These are phyloP conservation scores for Tetrahymena borealis DNA, from an alignment of 73 alveolate genomes.

Conservation along the genomic window DNA sequence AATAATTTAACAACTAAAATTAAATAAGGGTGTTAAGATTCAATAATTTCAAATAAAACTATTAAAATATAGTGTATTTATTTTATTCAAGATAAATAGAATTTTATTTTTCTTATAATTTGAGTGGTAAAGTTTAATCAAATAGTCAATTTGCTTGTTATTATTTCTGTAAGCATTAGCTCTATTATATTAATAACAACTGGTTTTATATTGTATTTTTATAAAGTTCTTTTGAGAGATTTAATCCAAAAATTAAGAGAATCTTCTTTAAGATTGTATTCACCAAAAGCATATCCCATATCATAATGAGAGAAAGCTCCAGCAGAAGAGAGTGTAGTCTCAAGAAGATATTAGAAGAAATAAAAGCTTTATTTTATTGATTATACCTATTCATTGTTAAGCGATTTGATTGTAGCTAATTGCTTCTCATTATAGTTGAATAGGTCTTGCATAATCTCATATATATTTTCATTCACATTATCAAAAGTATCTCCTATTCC, in stretches of 20 bases:
- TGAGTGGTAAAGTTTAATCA: neutral
- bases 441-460: neutral
- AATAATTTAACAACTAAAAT: neutral
- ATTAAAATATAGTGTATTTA: no score
- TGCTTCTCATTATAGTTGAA: neutral
- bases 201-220: neutral
- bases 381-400: neutral
- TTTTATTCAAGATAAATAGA: no score
- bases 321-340: neutral
- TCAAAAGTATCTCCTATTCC: neutral
- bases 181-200: neutral
- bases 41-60: no score
- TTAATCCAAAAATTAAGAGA: neutral
- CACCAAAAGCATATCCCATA: neutral
- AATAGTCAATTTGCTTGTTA: neutral
- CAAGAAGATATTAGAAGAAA: neutral
- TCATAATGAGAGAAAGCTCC: neutral
- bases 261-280: neutral
- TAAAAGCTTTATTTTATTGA: neutral
- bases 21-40: no score
- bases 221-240: neutral
- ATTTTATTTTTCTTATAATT: no score
- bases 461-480: neutral
- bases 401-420: neutral
- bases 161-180: neutral